These are phyloP conservation scores for Kingdonia uniflora DNA, from an alignment of 164 flowering plant genomes.

Conservation along the genomic window DNA sequence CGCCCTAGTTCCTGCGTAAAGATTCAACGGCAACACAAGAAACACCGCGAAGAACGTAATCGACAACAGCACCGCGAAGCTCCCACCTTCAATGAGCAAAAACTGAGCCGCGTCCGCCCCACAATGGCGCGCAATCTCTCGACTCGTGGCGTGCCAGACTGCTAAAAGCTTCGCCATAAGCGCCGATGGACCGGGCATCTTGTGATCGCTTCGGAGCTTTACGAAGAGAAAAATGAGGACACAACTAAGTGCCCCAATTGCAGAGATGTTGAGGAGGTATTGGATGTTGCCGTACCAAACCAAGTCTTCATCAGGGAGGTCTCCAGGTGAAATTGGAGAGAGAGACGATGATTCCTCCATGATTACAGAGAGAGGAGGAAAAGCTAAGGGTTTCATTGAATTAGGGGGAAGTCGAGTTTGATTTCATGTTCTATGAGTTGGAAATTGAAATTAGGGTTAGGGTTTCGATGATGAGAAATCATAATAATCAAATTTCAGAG, in stretches of 20 bases:
- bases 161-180: conserved; percentile 89
- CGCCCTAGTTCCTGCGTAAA: conserved; percentile 52
- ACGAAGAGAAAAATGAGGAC: conserved; percentile 67
- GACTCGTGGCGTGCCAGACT: conserved; percentile 91
- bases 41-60: conserved; percentile 38
- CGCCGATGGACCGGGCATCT: conserved; percentile 75
- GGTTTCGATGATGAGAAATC: too few relatives aligned
- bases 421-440: conserved; percentile 2
- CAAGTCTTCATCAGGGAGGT: conserved; percentile 13
- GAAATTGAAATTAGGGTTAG: conserved; percentile 10
- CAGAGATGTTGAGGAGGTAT: conserved; percentile 84
- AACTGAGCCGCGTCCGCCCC: conserved; percentile 98
- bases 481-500: too few relatives aligned
- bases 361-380: conserved; percentile 1
- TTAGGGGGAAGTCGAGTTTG: too few relatives aligned
- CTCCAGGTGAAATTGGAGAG: conserved; percentile 6
- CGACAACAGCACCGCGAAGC: conserved; percentile 45
- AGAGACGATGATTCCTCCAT: not conserved
- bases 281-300: conserved; percentile 95
- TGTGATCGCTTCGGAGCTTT: conserved; percentile 94
- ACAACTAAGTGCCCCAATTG: conserved; percentile 65
- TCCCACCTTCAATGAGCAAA: conserved; percentile 84
- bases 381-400: too few relatives aligned
- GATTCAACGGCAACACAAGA: conserved; percentile 63
- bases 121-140: conserved; percentile 84